Percentiles rank a stretch among this genome's conserved stretches.
Evolutionary conservation across 176 grass and related monocot species (phyloP).

Genomic region (Phoenix dactylifera): DNA sequence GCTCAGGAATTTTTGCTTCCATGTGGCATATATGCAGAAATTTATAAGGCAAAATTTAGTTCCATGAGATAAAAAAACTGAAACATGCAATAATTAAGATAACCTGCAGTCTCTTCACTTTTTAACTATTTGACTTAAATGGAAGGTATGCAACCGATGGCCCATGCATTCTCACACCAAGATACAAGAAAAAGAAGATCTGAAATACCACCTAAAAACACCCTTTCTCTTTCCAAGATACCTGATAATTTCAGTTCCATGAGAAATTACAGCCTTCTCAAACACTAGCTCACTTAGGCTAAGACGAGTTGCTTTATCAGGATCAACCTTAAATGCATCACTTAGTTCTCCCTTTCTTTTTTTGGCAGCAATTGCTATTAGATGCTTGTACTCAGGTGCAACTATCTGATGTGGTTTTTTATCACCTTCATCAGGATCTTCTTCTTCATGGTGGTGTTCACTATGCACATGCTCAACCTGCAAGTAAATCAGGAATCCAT

Average conservation of each 20-base stretch:
- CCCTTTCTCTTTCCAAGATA: background rate
- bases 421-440: background rate
- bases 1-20: too few species aligned
- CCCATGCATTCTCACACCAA: too few species aligned
- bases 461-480: background rate
- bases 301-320: background rate
- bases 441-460: constrained; percentile 3
- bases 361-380: constrained; percentile 9
- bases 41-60: too few species aligned
- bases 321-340: constrained; percentile 1
- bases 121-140: too few species aligned
- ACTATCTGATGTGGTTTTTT: background rate
- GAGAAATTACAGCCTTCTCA: constrained; percentile 2
- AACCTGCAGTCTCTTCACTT: too few species aligned
- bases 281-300: constrained; percentile 4
- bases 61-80: too few species aligned
- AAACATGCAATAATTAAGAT: too few species aligned
- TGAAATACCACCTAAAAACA: too few species aligned
- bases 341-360: background rate
- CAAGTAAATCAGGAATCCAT: background rate
- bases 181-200: too few species aligned
- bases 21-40: too few species aligned
- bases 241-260: constrained; percentile 10
- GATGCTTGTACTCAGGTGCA: constrained; percentile 1
- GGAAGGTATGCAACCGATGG: background rate